Evolutionary conservation across 163 green algal genomes (phyloP), one percentile per base, ranked within the genome.

Genomic region (Prototheca stagnorum): DNA sequence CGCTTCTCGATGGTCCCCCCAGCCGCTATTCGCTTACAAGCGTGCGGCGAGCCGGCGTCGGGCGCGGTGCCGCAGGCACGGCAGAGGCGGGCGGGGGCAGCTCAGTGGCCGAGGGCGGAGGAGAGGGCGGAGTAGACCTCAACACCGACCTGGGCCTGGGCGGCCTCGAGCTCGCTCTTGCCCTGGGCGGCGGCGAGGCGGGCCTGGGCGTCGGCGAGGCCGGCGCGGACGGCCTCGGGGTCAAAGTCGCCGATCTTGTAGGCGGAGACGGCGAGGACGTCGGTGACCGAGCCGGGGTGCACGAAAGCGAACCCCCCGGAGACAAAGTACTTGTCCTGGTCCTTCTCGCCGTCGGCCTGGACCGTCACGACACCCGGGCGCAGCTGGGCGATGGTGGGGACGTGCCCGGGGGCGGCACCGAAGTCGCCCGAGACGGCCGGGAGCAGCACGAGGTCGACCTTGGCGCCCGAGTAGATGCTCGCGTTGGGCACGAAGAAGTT

Each of bases 51-150:
- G n/a, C n/a, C n/a, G n/a, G n/a, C n/a, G n/a, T n/a, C n/a, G n/a
- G n/a, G n/a, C n/a, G n/a, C n/a, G n/a, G n/a, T n/a, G n/a, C n/a
- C n/a, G n/a, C n/a, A n/a, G n/a, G n/a, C n/a, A n/a, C n/a, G n/a
- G n/a, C n/a, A n/a, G n/a, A n/a, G n/a, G n/a, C n/a, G n/a, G n/a
- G n/a, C n/a, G n/a, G 21, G 6, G 40, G 6, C 14, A 14, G 25
- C n/a, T 62, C 48, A 62, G 3, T 17, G 24, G 28, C 64, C 76
- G n/a, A 92, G 28, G 3, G 86, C 85, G 11, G 77, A 49, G 54
- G 84, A 82, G 59, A 99, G 83, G 11, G 90, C 88, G n/a, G 69
- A 82, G 72, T 92, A 94, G 11, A 98, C 78, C 63, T 99, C 91
- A 16, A 96, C 75, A 1, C 88, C 87, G 28, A 93, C 84, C 52